phyloP scores from a whole-genome alignment of 1,284 basidiomycete species.

The Boletus smithii region DNA sequence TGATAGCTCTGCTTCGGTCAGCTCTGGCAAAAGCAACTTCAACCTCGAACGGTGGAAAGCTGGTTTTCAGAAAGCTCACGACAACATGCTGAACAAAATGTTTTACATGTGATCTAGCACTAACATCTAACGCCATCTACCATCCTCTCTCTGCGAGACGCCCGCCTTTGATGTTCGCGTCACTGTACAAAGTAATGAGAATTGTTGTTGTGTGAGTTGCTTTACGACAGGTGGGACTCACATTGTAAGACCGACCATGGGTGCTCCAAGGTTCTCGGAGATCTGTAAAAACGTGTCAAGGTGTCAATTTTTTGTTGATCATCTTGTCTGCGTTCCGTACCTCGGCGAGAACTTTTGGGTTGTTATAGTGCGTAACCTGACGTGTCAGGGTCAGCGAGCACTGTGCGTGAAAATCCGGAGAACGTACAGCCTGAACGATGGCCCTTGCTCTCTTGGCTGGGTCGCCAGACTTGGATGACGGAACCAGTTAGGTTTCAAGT shows the following conservation, averaged over 20 bases:
- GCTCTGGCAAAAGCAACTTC: conserved; percentile 26
- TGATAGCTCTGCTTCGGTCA: conserved; percentile 32
- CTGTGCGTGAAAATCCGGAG: conserved; percentile 5
- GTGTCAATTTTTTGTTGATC: background rate
- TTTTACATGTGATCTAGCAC: conserved; percentile 39
- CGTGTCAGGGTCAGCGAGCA: conserved; percentile 10
- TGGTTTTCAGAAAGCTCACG: conserved; percentile 25
- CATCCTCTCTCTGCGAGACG: conserved; percentile 48
- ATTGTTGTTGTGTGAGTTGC: conserved; percentile 2
- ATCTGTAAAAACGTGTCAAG: conserved; percentile 43
- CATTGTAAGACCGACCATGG: conserved; percentile 94
- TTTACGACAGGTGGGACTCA: conserved; percentile 39
- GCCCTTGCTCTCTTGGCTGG: conserved; percentile 92
- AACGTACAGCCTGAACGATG: conserved; percentile 89
- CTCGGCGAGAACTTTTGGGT: conserved; percentile 81
- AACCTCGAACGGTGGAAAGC: conserved; percentile 38
- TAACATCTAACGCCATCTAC: conserved; percentile 32
- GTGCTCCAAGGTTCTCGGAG: conserved; percentile 84
- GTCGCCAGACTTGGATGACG: conserved; percentile 74
- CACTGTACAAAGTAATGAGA: conserved; percentile 38
- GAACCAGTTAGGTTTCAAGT: conserved; percentile 1
- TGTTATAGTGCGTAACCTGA: conserved; percentile 93
- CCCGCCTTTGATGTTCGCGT: conserved; percentile 64
- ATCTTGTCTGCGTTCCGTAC: conserved; percentile 33
- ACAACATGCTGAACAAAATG: conserved; percentile 34